Conservation (phyloP, 2,329 filamentous ascomycete genomes). For the Beauveria caledonica region DNA sequence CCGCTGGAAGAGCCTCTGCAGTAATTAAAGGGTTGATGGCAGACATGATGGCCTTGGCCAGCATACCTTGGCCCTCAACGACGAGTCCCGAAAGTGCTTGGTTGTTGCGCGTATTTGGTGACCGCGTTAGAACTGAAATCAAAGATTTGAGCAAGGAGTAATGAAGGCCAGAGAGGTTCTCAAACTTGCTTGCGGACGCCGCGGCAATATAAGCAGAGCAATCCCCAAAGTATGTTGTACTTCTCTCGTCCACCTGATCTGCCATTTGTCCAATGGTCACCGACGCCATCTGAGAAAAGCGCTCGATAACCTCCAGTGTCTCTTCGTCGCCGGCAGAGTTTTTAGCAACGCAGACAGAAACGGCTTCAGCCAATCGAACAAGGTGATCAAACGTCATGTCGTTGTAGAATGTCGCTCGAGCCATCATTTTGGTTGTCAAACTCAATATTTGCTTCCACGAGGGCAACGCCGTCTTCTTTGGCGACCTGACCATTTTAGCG, state of each 20-base stretch:
- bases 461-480: slow-evolving; percentile 19
- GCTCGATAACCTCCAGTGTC: slow-evolving; percentile 24
- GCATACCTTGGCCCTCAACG: slow-evolving; percentile 18
- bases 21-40: slow-evolving; percentile 21
- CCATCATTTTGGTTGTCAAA: slow-evolving; percentile 41
- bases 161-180: slow-evolving; percentile 19
- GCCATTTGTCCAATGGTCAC: slow-evolving; percentile 35
- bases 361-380: slow-evolving; percentile 25
- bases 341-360: slow-evolving; percentile 21
- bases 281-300: slow-evolving; percentile 25
- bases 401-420: slow-evolving; percentile 42
- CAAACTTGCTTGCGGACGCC: not conserved
- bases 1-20: slow-evolving; percentile 23
- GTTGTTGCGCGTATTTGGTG: slow-evolving; percentile 1
- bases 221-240: slow-evolving; percentile 30
- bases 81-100: slow-evolving; percentile 19
- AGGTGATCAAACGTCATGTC: slow-evolving; percentile 33
- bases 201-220: slow-evolving; percentile 16
- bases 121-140: not conserved
- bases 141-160: slow-evolving; percentile 16
- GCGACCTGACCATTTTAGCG: slow-evolving; percentile 19
- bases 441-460: slow-evolving; percentile 33
- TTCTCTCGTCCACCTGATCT: slow-evolving; percentile 34
- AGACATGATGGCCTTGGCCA: slow-evolving; percentile 21
- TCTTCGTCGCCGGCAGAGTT: slow-evolving; percentile 17